phyloP scores from a whole-genome alignment of 2,329 filamentous ascomycete species.

The Fusarium floridanum region DNA sequence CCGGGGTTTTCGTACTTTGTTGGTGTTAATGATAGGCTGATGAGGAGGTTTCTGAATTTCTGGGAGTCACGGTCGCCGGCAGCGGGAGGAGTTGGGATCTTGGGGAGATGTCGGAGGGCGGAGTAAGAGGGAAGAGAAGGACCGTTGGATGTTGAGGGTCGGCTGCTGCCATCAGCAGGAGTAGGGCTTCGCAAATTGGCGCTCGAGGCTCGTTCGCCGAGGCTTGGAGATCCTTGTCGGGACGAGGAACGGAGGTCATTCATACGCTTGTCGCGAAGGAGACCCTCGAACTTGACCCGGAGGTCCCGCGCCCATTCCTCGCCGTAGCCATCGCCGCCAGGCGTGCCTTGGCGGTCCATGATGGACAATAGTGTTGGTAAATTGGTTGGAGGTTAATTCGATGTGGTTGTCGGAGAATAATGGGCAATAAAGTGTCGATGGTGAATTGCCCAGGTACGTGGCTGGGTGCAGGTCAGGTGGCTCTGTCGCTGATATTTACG shows the following conservation, averaged over 20 bases:
- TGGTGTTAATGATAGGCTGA: slow-evolving; percentile 88
- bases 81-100: slow-evolving; percentile 79
- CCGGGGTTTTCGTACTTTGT: slow-evolving; percentile 97
- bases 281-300: slow-evolving; percentile 85
- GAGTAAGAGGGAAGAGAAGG: slow-evolving; percentile 61
- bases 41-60: slow-evolving; percentile 84
- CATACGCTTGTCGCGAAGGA: slow-evolving; percentile 88
- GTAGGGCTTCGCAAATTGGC: slow-evolving; percentile 59
- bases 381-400: slow-evolving; percentile 1
- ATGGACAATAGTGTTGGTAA: slow-evolving; percentile 25
- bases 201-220: slow-evolving; percentile 63
- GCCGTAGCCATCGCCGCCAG: slow-evolving; percentile 64
- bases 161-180: slow-evolving; percentile 53
- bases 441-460: slow-evolving; percentile 32
- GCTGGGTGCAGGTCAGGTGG: slow-evolving; percentile 15
- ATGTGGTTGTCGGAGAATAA: slow-evolving; percentile 11
- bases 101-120: slow-evolving; percentile 64
- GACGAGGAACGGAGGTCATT: slow-evolving; percentile 73
- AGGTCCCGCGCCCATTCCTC: slow-evolving; percentile 84
- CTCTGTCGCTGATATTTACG: slow-evolving; percentile 39
- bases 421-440: slow-evolving; percentile 3
- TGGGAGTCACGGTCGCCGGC: slow-evolving; percentile 73
- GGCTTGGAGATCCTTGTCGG: slow-evolving; percentile 72
- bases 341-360: slow-evolving; percentile 56
- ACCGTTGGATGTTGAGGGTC: slow-evolving; percentile 62